Evolutionary conservation across 2,329 filamentous ascomycete genomes (phyloP), one percentile per base, ranked within the genome.

Genomic region (Arachnopeziza araneosa): DNA sequence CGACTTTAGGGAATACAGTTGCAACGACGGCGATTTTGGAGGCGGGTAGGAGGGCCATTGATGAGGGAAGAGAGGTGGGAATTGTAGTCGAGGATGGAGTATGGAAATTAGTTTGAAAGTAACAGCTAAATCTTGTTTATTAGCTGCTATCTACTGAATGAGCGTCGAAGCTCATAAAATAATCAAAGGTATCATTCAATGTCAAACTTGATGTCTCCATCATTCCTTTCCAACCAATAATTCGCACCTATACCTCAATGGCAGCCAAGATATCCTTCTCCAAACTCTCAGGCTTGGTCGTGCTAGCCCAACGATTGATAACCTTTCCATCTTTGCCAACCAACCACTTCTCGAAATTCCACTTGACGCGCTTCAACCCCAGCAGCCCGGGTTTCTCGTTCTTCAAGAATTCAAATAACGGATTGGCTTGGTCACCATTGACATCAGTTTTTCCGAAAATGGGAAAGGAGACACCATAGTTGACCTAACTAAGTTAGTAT

Each of bases 261-360:
- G 91, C 91, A 68, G 89, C 85, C 70, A 91, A 74, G 68, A 97
- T 93, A 3, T 82, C 77, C 64, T 81, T 80, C 83, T 93, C 89
- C 68, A 99, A 77, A 49, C 77, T 76, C 78, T 93, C 91, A 0
- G 95, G 95, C 81, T 93, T 95, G 62, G 89, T 91, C 21, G 86
- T 89, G 75, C 90, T 93, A 36, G 91, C 90, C 91, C 92, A 99
- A 66, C 95, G 81, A 26, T 83, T 83, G 77, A 90, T 89, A 68
- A 98, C 91, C 77, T 88, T 83, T 24, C 95, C 95, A 75, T 98
- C 91, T 63, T 85, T 83, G 62, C 88, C 89, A 66, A 99, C 80
- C 65, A 99, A 79, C 78, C 97, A 99, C 84, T 99, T 99, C 77
- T 99, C 95, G 80, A 98, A 99, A 79, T 99, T 99, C 95, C 95